Conservation (phyloP, 2,329 filamentous ascomycete genomes). For the Aspergillus tubingensis region DNA sequence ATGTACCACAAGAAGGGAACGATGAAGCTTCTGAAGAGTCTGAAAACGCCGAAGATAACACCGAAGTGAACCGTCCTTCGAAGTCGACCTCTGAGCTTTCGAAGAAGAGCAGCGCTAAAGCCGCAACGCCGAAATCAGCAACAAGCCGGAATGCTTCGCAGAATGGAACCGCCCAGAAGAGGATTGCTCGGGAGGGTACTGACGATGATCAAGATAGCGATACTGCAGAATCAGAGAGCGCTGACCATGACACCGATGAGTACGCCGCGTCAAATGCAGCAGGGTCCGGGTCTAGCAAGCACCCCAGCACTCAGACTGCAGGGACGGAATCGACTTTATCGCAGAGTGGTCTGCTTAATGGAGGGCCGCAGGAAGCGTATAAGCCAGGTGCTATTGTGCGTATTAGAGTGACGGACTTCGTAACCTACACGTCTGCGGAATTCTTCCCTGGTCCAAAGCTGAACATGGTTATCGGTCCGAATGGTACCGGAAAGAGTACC, state of each 20-base stretch:
- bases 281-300: background rate
- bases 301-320: background rate
- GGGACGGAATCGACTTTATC: background rate
- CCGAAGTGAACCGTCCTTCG: background rate
- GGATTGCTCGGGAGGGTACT: background rate
- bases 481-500: constrained; percentile 96
- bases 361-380: constrained; percentile 26
- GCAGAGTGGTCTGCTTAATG: constrained; percentile 12
- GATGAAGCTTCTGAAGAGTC: background rate
- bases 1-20: background rate
- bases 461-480: constrained; percentile 99
- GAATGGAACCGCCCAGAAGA: background rate
- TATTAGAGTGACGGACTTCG: constrained; percentile 83
- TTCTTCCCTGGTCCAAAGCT: constrained; percentile 88
- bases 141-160: background rate
- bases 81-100: background rate
- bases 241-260: background rate
- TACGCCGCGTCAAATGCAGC: background rate
- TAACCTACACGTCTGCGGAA: constrained; percentile 90
- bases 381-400: constrained; percentile 81
- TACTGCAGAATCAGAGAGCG: background rate
- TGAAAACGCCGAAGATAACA: background rate
- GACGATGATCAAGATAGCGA: background rate
- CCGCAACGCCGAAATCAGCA: background rate
- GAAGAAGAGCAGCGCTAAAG: background rate